Evolutionary conservation across 345 rosid genomes (phyloP).

Genomic region (Arabidopsis suecica): DNA sequence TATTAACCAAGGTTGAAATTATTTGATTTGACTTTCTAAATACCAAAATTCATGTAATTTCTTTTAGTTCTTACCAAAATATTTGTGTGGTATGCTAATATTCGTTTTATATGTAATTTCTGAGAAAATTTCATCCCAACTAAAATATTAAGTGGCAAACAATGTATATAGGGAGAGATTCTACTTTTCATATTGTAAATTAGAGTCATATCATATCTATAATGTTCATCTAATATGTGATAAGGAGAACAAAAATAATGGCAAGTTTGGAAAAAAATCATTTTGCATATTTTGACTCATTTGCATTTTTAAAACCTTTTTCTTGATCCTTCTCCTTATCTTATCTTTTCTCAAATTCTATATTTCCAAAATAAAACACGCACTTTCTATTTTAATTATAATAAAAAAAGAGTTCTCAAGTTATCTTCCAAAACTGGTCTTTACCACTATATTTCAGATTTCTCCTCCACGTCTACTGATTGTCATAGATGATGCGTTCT

Average conservation of each 20-base stretch:
- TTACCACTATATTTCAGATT: constrained; percentile 18
- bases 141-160: constrained; percentile 3
- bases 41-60: neutral
- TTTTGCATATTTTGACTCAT: constrained; percentile 19
- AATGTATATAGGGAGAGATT: neutral
- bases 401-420: constrained; percentile 1
- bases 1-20: constrained; percentile 4
- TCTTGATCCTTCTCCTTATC: neutral
- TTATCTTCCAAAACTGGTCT: constrained; percentile 26
- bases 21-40: neutral
- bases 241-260: neutral
- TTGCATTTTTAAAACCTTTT: constrained; percentile 1
- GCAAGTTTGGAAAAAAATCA: neutral
- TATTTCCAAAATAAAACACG: constrained; percentile 31
- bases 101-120: no score
- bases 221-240: constrained; percentile 8
- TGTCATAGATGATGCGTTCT: neutral
- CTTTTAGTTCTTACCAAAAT: no score
- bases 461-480: constrained; percentile 25
- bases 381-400: constrained; percentile 3
- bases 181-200: neutral
- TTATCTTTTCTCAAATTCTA: constrained; percentile 2
- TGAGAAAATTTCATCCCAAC: no score
- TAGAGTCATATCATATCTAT: neutral
- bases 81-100: no score